Evolutionary conservation across 371 early-diverging fungal species (phyloP), one percentile per base, ranked within the genome.

Genomic region (Funneliformis caledonium): DNA sequence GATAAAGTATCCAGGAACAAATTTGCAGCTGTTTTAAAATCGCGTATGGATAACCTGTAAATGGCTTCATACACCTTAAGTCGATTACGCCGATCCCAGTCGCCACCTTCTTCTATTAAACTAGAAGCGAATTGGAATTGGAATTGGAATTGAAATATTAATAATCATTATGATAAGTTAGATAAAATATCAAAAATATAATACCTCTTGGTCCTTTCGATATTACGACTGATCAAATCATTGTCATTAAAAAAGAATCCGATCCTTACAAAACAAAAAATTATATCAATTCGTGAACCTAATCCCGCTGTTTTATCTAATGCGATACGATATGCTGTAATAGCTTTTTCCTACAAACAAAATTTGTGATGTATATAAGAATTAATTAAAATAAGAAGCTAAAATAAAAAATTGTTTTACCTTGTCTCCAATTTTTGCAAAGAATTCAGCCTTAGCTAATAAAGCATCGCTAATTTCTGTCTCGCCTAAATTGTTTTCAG

Each of bases 1-100:
- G 98, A 96, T 43, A 99, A 86, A 14, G 97, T 94, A 81, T 98
- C 99, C 81, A 97, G 88, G 76, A 99, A 96, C 73, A 96, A 89
- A 67, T 91, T 85, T 12, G 96, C 93, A 1, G 98, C 97, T 12
- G 93, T 94, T 84, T 97, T 95, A 87, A 99, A 99, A 86, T 99
- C 94, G 72, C 99, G 94, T 81, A 94, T 93, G 26, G 97, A 94
- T 90, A 99, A 92, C 82, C 92, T 85, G 89, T 96, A 97, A 33
- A 98, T 89, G 73, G 97, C 99, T 83, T 99, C 95, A 84, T 99
- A 98, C 0, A 98, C 99, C 90, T 99, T 99, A 62, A 99, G 92
- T 78, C 99, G 93, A 89, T 99, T 99, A 81, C 98, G 94, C 82
- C 99, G 93, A 88, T 99, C 99, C 99, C 99, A 99, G 89, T 99